Evolutionary conservation across 306 rosid genomes (phyloP).

Genomic region (Pyrus betulifolia): DNA sequence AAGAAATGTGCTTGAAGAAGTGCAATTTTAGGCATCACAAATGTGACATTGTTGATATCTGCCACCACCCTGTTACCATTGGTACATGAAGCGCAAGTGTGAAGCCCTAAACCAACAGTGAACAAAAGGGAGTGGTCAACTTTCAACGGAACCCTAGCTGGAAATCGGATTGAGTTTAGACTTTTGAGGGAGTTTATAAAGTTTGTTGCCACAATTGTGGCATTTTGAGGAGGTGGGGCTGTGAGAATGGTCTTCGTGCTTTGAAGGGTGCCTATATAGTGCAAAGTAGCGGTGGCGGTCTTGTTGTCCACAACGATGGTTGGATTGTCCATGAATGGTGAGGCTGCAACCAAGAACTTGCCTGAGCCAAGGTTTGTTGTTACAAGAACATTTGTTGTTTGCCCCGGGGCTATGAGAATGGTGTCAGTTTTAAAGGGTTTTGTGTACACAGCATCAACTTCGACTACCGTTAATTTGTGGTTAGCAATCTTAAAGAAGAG

Average conservation of each 20-base stretch:
- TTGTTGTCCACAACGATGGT: slow-evolving; percentile 40
- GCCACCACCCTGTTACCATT: slow-evolving; percentile 62
- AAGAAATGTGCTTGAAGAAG: slow-evolving; percentile 84
- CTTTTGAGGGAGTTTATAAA: slow-evolving; percentile 57
- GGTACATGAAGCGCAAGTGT: slow-evolving; percentile 51
- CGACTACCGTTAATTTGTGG: slow-evolving; percentile 61
- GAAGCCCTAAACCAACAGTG: slow-evolving; percentile 66
- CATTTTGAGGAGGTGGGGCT: slow-evolving; percentile 48
- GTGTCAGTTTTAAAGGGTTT: slow-evolving; percentile 64
- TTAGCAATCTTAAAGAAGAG: slow-evolving; percentile 76
- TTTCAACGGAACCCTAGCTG: slow-evolving; percentile 61
- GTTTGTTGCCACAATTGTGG: slow-evolving; percentile 39
- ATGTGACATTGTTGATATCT: slow-evolving; percentile 61
- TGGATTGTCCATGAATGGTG: slow-evolving; percentile 77
- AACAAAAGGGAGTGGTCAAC: slow-evolving; percentile 65
- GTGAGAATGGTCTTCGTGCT: slow-evolving; percentile 45
- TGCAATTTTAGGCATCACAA: slow-evolving; percentile 64
- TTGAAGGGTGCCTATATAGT: slow-evolving; percentile 33
- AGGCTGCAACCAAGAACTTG: slow-evolving; percentile 50
- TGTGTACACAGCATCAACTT: slow-evolving; percentile 78
- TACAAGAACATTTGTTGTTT: slow-evolving; percentile 73
- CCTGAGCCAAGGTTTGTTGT: slow-evolving; percentile 34
- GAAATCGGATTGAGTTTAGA: slow-evolving; percentile 46
- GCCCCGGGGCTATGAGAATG: slow-evolving; percentile 78
- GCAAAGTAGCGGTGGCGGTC: slow-evolving; percentile 62